Conservation (phyloP, 257 asterid genomes). For the Solanum corneliomulleri region DNA sequence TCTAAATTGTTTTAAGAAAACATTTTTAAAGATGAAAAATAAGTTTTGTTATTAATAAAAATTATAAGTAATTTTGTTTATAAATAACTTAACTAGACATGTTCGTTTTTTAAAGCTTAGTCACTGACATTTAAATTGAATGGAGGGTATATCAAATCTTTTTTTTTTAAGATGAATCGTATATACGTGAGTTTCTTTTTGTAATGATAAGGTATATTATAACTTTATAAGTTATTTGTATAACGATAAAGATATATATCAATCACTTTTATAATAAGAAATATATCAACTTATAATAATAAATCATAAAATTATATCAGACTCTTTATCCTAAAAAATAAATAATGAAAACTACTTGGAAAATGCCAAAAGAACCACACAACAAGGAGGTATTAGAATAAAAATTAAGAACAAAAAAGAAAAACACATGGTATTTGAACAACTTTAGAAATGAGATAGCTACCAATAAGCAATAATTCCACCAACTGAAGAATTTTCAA, state of each 20-base stretch:
- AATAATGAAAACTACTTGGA: neutral
- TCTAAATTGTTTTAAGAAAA: neutral
- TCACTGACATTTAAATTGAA: no score
- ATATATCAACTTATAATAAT: no score
- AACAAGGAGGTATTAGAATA: neutral
- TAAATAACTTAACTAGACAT: neutral
- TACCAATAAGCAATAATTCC: neutral
- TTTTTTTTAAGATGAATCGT: no score
- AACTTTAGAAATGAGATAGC: neutral
- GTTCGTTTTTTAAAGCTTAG: no score
- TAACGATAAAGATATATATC: no score
- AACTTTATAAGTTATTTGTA: fast-evolving
- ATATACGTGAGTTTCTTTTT: no score
- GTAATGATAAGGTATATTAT: fast-evolving
- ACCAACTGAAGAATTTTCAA: neutral
- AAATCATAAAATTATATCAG: fast-evolving
- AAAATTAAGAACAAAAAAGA: neutral
- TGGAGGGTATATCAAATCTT: no score
- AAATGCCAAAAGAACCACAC: neutral
- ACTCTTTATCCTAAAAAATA: neutral
- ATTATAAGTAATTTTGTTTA: no score
- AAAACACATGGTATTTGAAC: neutral
- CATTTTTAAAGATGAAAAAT: neutral
- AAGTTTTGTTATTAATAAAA: neutral
- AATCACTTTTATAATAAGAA: no score